phyloP scores from a whole-genome alignment of 805 yeast genomes.

The Yamadazyma paraphyllophila region DNA sequence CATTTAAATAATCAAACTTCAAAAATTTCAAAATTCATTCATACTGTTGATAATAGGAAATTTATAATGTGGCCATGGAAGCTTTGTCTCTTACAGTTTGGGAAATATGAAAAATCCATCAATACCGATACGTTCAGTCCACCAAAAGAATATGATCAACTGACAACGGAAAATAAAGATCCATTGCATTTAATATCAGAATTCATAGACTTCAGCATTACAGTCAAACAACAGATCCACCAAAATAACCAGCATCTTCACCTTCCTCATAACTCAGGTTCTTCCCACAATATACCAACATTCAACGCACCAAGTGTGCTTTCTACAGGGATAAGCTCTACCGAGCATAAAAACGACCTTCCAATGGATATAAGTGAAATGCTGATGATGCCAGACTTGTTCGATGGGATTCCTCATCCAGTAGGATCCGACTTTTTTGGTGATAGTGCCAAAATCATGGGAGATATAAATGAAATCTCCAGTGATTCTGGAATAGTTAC shows the following conservation, averaged over 20 bases:
- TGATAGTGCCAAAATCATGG: conserved; percentile 14
- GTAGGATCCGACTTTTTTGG: conserved; percentile 11
- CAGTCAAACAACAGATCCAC: conserved; percentile 18
- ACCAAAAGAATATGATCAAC: conserved; percentile 7
- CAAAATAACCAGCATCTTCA: conserved; percentile 7
- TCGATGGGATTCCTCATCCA: conserved; percentile 15
- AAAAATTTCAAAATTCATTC: conserved; percentile 54
- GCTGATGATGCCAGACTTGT: conserved; percentile 15
- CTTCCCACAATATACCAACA: conserved; percentile 7
- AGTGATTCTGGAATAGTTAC: background rate
- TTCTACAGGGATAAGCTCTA: conserved; percentile 21
- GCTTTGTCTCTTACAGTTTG: conserved; percentile 60
- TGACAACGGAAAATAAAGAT: conserved; percentile 15
- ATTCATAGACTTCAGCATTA: conserved; percentile 33
- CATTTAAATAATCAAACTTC: conserved; percentile 72
- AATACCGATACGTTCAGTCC: conserved; percentile 10
- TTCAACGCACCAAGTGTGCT: conserved; percentile 19
- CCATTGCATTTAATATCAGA: conserved; percentile 36
- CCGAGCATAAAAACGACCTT: conserved; percentile 12
- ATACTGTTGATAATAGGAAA: conserved; percentile 51
- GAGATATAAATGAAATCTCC: conserved; percentile 6
- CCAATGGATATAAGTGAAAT: conserved; percentile 13
- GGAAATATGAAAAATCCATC: conserved; percentile 20
- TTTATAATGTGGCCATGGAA: conserved; percentile 72
- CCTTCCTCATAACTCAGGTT: conserved; percentile 6